Evolutionary conservation across 768 basidiomycete genomes (phyloP).

Genomic region (Lactarius vividus): DNA sequence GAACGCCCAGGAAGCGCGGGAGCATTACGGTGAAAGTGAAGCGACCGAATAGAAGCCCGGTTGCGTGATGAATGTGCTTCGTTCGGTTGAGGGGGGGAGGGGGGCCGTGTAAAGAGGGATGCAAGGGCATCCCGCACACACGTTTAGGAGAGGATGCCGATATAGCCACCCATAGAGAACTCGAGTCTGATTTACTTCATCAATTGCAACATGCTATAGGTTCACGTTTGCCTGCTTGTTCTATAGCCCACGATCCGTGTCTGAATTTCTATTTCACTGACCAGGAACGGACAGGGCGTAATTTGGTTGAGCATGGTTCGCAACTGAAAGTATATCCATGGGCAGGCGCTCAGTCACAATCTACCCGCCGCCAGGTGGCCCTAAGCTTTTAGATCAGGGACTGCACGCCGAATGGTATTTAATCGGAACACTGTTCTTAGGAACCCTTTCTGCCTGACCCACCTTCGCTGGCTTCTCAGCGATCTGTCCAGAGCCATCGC

Average conservation of each 20-base stretch:
- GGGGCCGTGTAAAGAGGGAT: background rate
- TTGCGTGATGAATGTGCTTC: background rate
- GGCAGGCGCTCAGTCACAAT: slow-evolving; percentile 7
- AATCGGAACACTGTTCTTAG: slow-evolving; percentile 3
- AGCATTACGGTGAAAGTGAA: background rate
- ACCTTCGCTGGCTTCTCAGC: background rate
- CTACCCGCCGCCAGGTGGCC: slow-evolving; percentile 2
- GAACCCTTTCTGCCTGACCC: slow-evolving; percentile 1
- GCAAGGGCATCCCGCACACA: background rate
- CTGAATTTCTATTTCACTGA: background rate
- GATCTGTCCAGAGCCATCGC: background rate
- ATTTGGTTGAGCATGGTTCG: background rate
- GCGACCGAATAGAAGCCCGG: background rate
- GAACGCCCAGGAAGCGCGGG: slow-evolving; percentile 4
- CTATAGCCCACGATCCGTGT: background rate
- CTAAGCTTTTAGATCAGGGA: slow-evolving; percentile 17
- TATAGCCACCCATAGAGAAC: background rate
- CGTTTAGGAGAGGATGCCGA: background rate
- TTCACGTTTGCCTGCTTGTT: background rate
- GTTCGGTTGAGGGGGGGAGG: background rate
- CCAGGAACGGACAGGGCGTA: slow-evolving; percentile 19
- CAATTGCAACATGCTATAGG: background rate
- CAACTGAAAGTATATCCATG: background rate
- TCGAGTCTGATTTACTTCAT: background rate
- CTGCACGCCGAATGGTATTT: slow-evolving; percentile 20